Percentiles rank a stretch among this genome's conserved stretches.
phyloP scores from a whole-genome alignment of 2,329 filamentous ascomycete genomes.

The Nakataea oryzae region DNA sequence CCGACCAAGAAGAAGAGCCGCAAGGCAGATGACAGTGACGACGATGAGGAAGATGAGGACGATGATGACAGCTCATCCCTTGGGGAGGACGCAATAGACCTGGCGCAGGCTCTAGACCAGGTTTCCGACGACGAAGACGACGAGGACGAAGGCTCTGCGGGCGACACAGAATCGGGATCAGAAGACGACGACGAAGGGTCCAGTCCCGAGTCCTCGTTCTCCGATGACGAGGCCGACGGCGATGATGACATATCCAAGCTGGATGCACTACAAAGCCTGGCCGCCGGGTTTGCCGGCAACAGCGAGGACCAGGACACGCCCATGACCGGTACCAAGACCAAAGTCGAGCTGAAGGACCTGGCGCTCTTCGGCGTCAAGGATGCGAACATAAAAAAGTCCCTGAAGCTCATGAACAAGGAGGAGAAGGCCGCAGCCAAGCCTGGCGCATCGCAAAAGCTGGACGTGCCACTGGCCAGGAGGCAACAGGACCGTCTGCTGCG shows the following conservation, averaged over 20 bases:
- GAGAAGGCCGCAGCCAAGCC: constrained; percentile 43
- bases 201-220: constrained; percentile 25
- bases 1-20: constrained; percentile 19
- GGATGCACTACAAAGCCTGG: constrained; percentile 56
- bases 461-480: constrained; percentile 72
- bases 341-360: constrained; percentile 68
- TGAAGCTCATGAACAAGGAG: constrained; percentile 63
- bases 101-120: constrained; percentile 46
- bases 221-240: constrained; percentile 25
- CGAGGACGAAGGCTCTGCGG: constrained; percentile 32
- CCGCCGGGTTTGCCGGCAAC: constrained; percentile 58
- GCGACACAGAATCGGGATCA: constrained; percentile 30
- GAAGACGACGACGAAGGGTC: constrained; percentile 29
- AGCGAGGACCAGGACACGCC: constrained; percentile 32
- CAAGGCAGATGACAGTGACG: constrained; percentile 31
- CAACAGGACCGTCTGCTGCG: constrained; percentile 82
- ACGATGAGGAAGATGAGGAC: constrained; percentile 26
- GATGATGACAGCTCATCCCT: constrained; percentile 48
- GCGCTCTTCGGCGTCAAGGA: constrained; percentile 62
- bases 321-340: constrained; percentile 43
- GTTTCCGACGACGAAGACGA: constrained; percentile 42
- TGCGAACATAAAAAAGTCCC: constrained; percentile 63
- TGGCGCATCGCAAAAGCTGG: constrained; percentile 58
- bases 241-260: constrained; percentile 47
- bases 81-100: constrained; percentile 48